phyloP scores from a whole-genome alignment of 2,329 filamentous ascomycete genomes.

The Aspergillus hiratsukae region DNA sequence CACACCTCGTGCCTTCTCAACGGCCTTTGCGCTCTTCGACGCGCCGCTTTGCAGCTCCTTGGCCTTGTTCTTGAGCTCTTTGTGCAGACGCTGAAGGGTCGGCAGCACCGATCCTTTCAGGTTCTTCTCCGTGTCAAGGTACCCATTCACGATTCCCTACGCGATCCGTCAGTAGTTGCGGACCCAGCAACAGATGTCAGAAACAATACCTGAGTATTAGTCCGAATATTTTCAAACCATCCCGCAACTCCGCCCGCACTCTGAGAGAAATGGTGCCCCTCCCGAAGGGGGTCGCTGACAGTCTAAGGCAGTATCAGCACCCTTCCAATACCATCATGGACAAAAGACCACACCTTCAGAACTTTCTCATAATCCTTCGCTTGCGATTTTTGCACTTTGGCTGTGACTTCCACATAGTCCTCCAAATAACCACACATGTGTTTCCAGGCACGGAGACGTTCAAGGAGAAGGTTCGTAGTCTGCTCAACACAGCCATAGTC shows the following conservation, averaged over 20 bases:
- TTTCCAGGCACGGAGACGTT: constrained; percentile 92
- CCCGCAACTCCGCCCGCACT: constrained; percentile 80
- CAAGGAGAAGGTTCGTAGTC: constrained; percentile 75
- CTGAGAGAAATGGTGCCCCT: constrained; percentile 91
- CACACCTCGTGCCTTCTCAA: constrained; percentile 77
- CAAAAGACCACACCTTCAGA: constrained; percentile 60
- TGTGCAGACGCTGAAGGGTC: constrained; percentile 83
- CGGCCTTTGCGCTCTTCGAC: constrained; percentile 79
- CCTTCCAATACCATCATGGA: background rate
- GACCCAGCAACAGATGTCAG: background rate
- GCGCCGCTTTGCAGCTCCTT: constrained; percentile 83
- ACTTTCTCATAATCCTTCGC: constrained; percentile 95
- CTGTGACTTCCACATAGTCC: constrained; percentile 78
- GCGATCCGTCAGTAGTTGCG: background rate
- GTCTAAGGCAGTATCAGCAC: constrained; percentile 48
- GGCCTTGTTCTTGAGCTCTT: constrained; percentile 93
- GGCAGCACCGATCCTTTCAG: constrained; percentile 83
- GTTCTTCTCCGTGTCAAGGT: constrained; percentile 85
- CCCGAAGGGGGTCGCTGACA: constrained; percentile 77
- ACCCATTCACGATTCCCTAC: constrained; percentile 78
- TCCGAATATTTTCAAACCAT: constrained; percentile 89
- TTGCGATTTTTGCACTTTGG: constrained; percentile 79
- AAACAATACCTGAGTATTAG: constrained; percentile 68
- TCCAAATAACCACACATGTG: constrained; percentile 88
- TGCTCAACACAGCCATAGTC: constrained; percentile 28